These are phyloP conservation scores for Phytophthora hibernalis DNA, from an alignment of 352 stramenopile species.

Conservation along the genomic window DNA sequence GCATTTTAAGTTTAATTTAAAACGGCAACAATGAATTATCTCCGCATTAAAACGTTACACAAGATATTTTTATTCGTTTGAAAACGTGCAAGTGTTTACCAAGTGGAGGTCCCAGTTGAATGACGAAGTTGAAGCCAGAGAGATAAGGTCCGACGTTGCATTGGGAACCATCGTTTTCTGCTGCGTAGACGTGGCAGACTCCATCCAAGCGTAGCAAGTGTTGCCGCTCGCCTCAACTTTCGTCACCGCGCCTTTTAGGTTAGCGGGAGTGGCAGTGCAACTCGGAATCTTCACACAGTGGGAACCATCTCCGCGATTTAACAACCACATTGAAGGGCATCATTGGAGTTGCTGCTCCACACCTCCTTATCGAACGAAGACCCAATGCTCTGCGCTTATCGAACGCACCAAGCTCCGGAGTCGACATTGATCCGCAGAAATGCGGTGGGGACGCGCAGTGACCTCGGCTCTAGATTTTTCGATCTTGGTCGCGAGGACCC, in stretches of 20 bases:
- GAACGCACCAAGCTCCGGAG: too few species aligned
- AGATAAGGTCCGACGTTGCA: background rate
- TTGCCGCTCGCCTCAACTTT: background rate
- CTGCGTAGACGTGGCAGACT: background rate
- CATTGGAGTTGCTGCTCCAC: constrained; percentile 8
- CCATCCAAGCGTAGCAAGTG: constrained; percentile 1
- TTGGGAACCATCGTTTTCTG: background rate
- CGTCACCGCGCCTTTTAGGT: constrained; percentile 9
- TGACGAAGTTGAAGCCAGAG: background rate
- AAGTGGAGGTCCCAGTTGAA: too few species aligned
- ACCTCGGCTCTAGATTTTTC: constrained; percentile 23
- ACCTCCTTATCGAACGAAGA: constrained; percentile 2
- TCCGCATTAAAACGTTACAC: too few species aligned
- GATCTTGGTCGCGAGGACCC: constrained; percentile 25
- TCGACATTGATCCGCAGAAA: too few species aligned
- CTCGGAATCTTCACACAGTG: constrained; percentile 2
- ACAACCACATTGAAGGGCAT: constrained; percentile 32
- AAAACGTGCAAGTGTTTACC: background rate
- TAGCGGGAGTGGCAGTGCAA: constrained; percentile 7
- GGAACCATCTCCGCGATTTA: constrained; percentile 13
- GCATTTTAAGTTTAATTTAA: too few species aligned
- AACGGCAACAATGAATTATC: too few species aligned
- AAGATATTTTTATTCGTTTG: too few species aligned
- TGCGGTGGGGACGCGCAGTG: background rate
- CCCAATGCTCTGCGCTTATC: background rate